These are phyloP conservation scores for Paulownia fortunei DNA, from an alignment of 257 asterid species.

Conservation along the genomic window DNA sequence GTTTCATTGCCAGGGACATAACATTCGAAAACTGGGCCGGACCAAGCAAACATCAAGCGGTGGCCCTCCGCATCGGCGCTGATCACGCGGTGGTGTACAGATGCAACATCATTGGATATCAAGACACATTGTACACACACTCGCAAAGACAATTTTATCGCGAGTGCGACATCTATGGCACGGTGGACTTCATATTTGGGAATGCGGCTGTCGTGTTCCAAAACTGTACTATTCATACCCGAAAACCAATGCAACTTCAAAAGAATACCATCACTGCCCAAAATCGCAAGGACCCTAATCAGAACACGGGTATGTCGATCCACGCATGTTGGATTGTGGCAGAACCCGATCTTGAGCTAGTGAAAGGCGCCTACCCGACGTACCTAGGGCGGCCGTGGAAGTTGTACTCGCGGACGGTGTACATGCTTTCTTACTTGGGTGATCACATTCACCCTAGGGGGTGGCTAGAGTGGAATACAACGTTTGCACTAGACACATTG, in stretches of 20 bases:
- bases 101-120: slow-evolving; percentile 52
- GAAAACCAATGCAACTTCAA: slow-evolving; percentile 49
- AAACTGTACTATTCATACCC: slow-evolving; percentile 43
- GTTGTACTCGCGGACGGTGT: slow-evolving; percentile 51
- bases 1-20: slow-evolving; percentile 63
- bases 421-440: slow-evolving; percentile 50
- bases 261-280: slow-evolving; percentile 61
- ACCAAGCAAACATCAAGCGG: slow-evolving; percentile 59
- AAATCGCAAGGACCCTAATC: slow-evolving; percentile 58
- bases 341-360: slow-evolving; percentile 42
- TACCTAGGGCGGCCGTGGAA: slow-evolving; percentile 67
- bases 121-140: slow-evolving; percentile 56
- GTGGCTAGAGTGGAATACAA: slow-evolving; percentile 54
- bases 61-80: slow-evolving; percentile 57
- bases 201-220: slow-evolving; percentile 63
- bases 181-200: slow-evolving; percentile 64
- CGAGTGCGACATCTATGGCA: slow-evolving; percentile 59
- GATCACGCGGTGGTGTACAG: slow-evolving; percentile 59
- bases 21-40: slow-evolving; percentile 60
- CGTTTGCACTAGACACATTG: slow-evolving; percentile 46
- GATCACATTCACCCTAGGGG: slow-evolving; percentile 46
- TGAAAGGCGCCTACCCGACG: slow-evolving; percentile 34
- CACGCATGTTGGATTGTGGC: slow-evolving; percentile 47
- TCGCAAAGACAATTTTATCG: slow-evolving; percentile 53
- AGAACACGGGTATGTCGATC: slow-evolving; percentile 60